A percentile compares a stretch with the other conserved stretches of the same genome.
These are phyloP conservation scores for Trichoderma brevicompactum DNA, from an alignment of 2,329 filamentous ascomycete species.

Conservation along the genomic window DNA sequence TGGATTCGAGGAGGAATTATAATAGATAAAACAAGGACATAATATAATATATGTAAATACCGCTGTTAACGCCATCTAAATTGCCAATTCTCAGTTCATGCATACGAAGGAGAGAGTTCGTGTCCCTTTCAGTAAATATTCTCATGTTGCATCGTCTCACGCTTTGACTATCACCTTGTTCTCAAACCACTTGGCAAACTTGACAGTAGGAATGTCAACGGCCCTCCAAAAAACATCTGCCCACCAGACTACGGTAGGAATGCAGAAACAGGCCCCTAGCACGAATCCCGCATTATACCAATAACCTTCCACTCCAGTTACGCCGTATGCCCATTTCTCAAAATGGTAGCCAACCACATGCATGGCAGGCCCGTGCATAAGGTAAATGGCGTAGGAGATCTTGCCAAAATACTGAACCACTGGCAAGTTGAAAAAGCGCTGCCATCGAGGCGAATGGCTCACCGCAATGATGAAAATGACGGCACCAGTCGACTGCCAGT, in stretches of 20 bases:
- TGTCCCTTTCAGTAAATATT: background rate
- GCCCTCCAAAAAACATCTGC: slow-evolving; percentile 61
- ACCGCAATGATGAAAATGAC: slow-evolving; percentile 57
- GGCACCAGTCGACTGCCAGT: slow-evolving; percentile 60
- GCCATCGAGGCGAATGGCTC: slow-evolving; percentile 52
- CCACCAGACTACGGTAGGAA: slow-evolving; percentile 58
- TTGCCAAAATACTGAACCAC: slow-evolving; percentile 62
- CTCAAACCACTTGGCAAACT: slow-evolving; percentile 62
- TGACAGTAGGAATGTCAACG: slow-evolving; percentile 60
- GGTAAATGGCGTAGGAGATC: slow-evolving; percentile 64
- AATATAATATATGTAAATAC: background rate
- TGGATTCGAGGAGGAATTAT: no score
- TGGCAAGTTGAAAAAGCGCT: slow-evolving; percentile 54
- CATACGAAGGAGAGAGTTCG: background rate
- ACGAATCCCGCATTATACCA: slow-evolving; percentile 53
- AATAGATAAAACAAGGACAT: background rate
- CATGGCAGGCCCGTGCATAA: slow-evolving; percentile 62
- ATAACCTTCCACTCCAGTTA: slow-evolving; percentile 53
- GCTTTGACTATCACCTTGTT: slow-evolving; percentile 44
- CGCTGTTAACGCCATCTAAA: slow-evolving; percentile 26
- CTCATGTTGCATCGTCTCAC: slow-evolving; percentile 25
- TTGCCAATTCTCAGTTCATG: background rate
- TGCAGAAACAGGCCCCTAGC: slow-evolving; percentile 52
- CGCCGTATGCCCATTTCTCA: slow-evolving; percentile 52
- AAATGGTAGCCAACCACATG: slow-evolving; percentile 58